Conservation (phyloP, 1,284 basidiomycete species). For the Ceratobasidium papillatum region DNA sequence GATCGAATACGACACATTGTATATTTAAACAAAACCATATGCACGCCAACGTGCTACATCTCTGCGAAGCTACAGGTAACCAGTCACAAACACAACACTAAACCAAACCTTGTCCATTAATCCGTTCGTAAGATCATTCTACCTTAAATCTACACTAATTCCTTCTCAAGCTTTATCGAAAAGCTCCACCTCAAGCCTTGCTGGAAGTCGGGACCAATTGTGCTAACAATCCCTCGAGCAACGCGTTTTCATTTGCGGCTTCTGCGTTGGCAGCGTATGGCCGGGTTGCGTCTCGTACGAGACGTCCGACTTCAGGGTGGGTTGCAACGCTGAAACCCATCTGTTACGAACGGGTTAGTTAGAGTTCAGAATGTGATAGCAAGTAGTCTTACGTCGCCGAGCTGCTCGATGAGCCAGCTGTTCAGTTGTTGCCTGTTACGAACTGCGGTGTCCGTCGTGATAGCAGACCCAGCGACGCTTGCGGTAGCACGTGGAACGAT, state of each 20-base stretch:
- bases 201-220: slow-evolving; percentile 33
- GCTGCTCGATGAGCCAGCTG: slow-evolving; percentile 31
- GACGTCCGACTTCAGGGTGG: slow-evolving; percentile 23
- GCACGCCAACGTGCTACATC: neutral
- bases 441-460: neutral
- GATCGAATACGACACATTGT: too few relatives aligned
- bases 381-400: slow-evolving; percentile 14
- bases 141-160: neutral
- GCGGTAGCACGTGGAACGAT: slow-evolving; percentile 14
- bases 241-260: slow-evolving; percentile 16
- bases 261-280: slow-evolving; percentile 30
- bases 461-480: neutral
- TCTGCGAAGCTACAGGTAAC: neutral
- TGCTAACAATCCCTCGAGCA: slow-evolving; percentile 16
- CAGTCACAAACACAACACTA: neutral
- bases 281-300: slow-evolving; percentile 33
- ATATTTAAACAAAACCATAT: neutral
- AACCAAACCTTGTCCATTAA: neutral
- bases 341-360: slow-evolving; percentile 3
- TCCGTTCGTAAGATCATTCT: neutral
- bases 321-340: slow-evolving; percentile 36
- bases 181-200: neutral
- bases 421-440: slow-evolving; percentile 29
- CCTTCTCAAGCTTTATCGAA: too few relatives aligned
- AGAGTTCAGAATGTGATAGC: neutral